phyloP scores from a whole-genome alignment of 805 yeast species.

The Spathaspora girioi region DNA sequence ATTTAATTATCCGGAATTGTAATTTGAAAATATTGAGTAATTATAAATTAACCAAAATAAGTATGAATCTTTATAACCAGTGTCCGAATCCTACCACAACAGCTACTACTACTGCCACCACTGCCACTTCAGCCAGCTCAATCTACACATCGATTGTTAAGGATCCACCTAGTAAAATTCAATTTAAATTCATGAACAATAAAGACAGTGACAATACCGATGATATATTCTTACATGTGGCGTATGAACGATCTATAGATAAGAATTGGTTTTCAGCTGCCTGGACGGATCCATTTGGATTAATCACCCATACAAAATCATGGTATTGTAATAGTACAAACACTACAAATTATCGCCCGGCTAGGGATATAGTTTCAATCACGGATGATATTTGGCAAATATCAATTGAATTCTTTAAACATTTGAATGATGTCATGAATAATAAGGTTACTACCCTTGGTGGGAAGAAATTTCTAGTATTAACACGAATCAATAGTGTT shows the following conservation, averaged over 20 bases:
- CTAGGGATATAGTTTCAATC: slow-evolving; percentile 40
- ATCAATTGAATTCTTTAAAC: slow-evolving; percentile 44
- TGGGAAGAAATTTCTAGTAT: slow-evolving; percentile 59
- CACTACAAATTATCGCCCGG: slow-evolving; percentile 1
- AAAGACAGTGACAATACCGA: slow-evolving; percentile 36
- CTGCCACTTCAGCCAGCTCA: slow-evolving; percentile 8
- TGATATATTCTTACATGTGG: slow-evolving; percentile 78
- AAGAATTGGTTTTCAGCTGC: slow-evolving; percentile 82
- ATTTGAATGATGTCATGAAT: slow-evolving; percentile 29
- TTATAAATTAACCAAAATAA: slow-evolving; percentile 38
- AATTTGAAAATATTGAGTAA: slow-evolving; percentile 26
- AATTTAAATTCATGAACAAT: slow-evolving; percentile 30
- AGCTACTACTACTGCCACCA: slow-evolving; percentile 2
- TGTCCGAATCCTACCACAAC: slow-evolving; percentile 47
- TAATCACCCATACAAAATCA: slow-evolving; percentile 54
- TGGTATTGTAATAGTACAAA: slow-evolving; percentile 48
- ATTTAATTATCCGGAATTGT: slow-evolving; percentile 19
- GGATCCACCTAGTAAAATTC: slow-evolving; percentile 34
- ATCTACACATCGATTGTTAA: slow-evolving; percentile 31
- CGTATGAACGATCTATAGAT: slow-evolving; percentile 79
- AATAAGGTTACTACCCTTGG: slow-evolving; percentile 31
- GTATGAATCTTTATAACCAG: slow-evolving; percentile 56
- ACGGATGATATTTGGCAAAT: slow-evolving; percentile 66
- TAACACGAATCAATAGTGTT: slow-evolving; percentile 68
- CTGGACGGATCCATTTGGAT: slow-evolving; percentile 85